Base-by-base conservation (phyloP, 2,329 filamentous ascomycete genomes). In the Cercospora sojina region DNA sequence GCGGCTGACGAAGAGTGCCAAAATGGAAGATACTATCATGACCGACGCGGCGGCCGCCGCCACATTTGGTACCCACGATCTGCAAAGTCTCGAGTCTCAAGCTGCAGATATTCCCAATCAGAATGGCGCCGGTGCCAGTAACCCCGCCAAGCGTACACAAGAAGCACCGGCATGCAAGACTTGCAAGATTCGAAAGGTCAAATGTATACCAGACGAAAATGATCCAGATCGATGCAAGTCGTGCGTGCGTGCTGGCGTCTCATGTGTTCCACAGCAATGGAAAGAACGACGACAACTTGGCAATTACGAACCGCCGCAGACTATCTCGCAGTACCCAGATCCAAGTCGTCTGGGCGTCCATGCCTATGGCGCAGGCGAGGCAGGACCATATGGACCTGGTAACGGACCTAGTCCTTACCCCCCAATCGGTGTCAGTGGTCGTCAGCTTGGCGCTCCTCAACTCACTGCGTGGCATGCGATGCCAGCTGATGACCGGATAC, bases 11-110 rank as follows among this genome's bases (percentile, higher is more conserved):
- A 13, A 25, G 12, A 20, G 18, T 16, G 27, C 31, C 20, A 59
- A 55, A 31, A 64, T 64, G 62, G 62, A 64, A 20, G 60, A 47
- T n/a, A 47, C n/a, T 18, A 51, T 27, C 60, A 57, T 63, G 60
- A 43, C 60, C 20, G 51, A 57, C 25, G 49, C 53, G 2, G 47
- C 16, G 0, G 35, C 16, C 5, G 29, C 60, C 10, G 23, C 20
- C 32, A 41, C 60, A 43, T 29, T 63, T 25, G 51, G 51, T 10
- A 56, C 31, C 23, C 60, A 63, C 31, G 51, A 63, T 35, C 47
- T 63, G 32, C 49, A 32, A 25, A n/a, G 55, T 16, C 60, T 63
- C 20, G 60, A 57, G 5, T 29, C 20, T 20, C 29, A 32, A 6
- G 25, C 10, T 18, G n/a, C 38, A 18, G 58, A 49, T 20, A 4